phyloP scores from a whole-genome alignment of 805 yeast genomes.

The Metschnikowia noctiluminum region DNA sequence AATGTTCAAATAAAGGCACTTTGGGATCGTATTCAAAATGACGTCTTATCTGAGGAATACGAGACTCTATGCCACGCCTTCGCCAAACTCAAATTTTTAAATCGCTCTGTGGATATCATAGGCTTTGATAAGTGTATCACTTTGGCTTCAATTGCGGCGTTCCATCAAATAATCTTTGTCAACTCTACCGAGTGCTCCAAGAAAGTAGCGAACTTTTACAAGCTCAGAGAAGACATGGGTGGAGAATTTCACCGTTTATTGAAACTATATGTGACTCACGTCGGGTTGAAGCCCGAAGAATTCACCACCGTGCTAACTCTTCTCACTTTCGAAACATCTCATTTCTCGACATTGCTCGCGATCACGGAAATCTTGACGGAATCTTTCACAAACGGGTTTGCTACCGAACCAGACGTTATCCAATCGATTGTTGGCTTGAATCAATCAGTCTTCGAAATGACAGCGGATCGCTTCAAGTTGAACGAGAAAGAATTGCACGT shows the following conservation, averaged over 20 bases:
- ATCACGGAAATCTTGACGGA: slow-evolving; percentile 20
- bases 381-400: slow-evolving; percentile 10
- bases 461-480: slow-evolving; percentile 57
- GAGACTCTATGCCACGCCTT: slow-evolving; percentile 17
- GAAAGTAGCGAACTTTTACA: slow-evolving; percentile 36
- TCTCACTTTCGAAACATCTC: slow-evolving; percentile 21
- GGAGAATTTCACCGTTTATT: slow-evolving; percentile 27
- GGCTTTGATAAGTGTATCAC: slow-evolving; percentile 2
- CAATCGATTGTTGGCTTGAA: slow-evolving; percentile 30
- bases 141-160: slow-evolving; percentile 17
- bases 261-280: slow-evolving; percentile 13
- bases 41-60: slow-evolving; percentile 22
- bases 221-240: slow-evolving; percentile 37
- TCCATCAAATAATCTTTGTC: slow-evolving; percentile 19
- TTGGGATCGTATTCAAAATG: slow-evolving; percentile 10
- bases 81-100: slow-evolving; percentile 28
- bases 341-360: slow-evolving; percentile 24
- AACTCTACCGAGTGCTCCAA: slow-evolving; percentile 22
- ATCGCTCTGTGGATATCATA: slow-evolving; percentile 17
- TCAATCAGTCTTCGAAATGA: slow-evolving; percentile 56
- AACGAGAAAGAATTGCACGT: slow-evolving; percentile 65
- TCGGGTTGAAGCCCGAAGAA: not conserved
- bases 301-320: slow-evolving; percentile 1
- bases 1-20: not conserved
- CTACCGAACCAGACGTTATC: slow-evolving; percentile 5